Conservation (phyloP, 257 asterid genomes). For the Perilla frutescens region DNA sequence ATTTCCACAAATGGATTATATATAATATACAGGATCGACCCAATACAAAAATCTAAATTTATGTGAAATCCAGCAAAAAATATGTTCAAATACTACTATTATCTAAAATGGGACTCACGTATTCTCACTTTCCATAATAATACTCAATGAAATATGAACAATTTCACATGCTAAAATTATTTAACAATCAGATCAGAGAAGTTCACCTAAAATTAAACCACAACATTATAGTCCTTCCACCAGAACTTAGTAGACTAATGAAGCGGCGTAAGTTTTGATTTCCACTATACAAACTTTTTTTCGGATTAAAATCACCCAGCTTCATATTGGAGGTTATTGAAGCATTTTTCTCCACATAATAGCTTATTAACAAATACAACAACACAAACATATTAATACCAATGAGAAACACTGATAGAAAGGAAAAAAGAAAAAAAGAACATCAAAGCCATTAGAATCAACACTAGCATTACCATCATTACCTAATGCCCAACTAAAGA, state of each 20-base stretch:
- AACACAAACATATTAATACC: constrained; percentile 15
- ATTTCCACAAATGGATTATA: constrained; percentile 68
- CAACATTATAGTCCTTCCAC: constrained; percentile 80
- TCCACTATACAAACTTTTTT: constrained; percentile 75
- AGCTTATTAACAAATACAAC: constrained; percentile 40
- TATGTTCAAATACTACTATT: not conserved
- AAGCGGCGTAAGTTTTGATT: constrained; percentile 72
- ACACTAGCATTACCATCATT: not conserved
- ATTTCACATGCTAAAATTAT: not conserved
- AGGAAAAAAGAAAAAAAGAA: not conserved
- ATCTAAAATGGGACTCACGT: too few relatives aligned
- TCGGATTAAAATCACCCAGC: constrained; percentile 62
- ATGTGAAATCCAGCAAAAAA: constrained; percentile 29
- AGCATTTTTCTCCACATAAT: constrained; percentile 69
- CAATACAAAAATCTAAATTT: constrained; percentile 28
- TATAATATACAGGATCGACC: constrained; percentile 75
- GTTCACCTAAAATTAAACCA: constrained; percentile 72
- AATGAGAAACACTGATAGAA: not conserved
- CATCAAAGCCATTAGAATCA: not conserved
- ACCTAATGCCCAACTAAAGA: constrained; percentile 73
- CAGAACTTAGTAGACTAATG: constrained; percentile 71
- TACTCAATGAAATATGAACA: not conserved
- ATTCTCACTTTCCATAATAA: not conserved
- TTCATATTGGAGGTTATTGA: constrained; percentile 53
- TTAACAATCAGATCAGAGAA: not conserved